phyloP scores from a whole-genome alignment of 2,329 filamentous ascomycete species.

The Aspergillus oerlinghausenensis region DNA sequence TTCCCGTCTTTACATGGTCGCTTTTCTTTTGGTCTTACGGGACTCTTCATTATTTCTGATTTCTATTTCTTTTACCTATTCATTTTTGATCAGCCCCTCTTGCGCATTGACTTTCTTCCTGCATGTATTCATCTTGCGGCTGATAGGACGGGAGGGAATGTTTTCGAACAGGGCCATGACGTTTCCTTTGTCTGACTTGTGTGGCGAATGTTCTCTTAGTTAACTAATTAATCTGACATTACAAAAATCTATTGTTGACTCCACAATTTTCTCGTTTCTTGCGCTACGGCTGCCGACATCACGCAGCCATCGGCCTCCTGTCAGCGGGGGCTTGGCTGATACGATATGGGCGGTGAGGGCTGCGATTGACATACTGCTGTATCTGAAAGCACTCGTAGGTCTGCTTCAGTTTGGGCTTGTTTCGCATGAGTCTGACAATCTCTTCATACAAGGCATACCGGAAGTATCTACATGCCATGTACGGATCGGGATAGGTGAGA shows the following conservation, averaged over 20 bases:
- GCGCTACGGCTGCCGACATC: not conserved
- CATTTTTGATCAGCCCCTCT: slow-evolving; percentile 14
- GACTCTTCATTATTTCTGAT: slow-evolving; percentile 26
- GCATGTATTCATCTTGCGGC: slow-evolving; percentile 20
- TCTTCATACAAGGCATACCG: not conserved
- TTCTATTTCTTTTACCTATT: slow-evolving; percentile 16
- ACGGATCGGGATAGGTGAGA: not conserved
- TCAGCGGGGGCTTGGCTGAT: not conserved
- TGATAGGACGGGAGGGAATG: slow-evolving; percentile 21
- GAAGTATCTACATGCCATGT: not conserved
- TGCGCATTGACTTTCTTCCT: slow-evolving; percentile 18
- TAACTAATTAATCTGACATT: slow-evolving; percentile 16
- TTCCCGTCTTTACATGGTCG: slow-evolving; percentile 20
- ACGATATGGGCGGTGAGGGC: not conserved
- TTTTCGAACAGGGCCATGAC: slow-evolving; percentile 25
- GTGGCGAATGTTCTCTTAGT: slow-evolving; percentile 11
- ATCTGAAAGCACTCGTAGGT: not conserved
- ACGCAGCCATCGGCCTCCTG: not conserved
- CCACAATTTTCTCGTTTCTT: not conserved
- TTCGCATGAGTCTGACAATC: not conserved
- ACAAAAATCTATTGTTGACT: slow-evolving; percentile 2
- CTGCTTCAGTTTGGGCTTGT: not conserved
- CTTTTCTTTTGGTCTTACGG: slow-evolving; percentile 30
- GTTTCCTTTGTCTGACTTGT: slow-evolving; percentile 17
- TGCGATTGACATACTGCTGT: not conserved